Conservation (phyloP, 2,329 filamentous ascomycete species). For the Calonectria honghensis region DNA sequence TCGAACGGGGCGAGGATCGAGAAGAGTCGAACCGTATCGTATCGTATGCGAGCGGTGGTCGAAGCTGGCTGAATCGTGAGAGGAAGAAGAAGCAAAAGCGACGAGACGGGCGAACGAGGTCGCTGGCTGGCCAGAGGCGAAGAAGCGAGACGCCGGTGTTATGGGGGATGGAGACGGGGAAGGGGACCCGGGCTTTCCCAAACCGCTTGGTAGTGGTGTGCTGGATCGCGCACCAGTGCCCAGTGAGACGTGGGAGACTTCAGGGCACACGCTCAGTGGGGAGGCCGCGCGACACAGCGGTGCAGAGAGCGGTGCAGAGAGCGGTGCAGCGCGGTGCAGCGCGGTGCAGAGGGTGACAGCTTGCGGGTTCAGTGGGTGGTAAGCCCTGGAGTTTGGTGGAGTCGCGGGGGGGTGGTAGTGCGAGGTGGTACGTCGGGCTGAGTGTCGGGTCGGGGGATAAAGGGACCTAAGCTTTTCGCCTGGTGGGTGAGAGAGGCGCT, state of each 20-base stretch:
- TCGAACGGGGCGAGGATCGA: slow-evolving; percentile 46
- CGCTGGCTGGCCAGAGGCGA: slow-evolving; percentile 36
- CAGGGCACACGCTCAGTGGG: slow-evolving; percentile 34
- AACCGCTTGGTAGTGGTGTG: slow-evolving; percentile 43
- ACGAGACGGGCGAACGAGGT: slow-evolving; percentile 39
- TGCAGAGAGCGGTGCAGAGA: slow-evolving; percentile 4
- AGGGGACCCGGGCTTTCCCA: slow-evolving; percentile 42
- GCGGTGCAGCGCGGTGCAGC: slow-evolving; percentile 20
- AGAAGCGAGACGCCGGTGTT: slow-evolving; percentile 37
- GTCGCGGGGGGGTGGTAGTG: slow-evolving; percentile 21
- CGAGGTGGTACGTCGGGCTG: slow-evolving; percentile 34
- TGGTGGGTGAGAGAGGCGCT: slow-evolving; percentile 22
- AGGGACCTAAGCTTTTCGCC: slow-evolving; percentile 28
- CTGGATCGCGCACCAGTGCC: slow-evolving; percentile 22
- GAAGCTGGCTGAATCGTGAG: slow-evolving; percentile 38
- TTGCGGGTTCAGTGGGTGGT: slow-evolving; percentile 31
- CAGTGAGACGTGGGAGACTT: slow-evolving; percentile 31
- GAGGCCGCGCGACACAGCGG: slow-evolving; percentile 27
- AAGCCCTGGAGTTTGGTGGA: slow-evolving; percentile 39
- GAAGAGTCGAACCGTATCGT: slow-evolving; percentile 37
- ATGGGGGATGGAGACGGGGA: slow-evolving; percentile 38
- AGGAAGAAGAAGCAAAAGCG: slow-evolving; percentile 45
- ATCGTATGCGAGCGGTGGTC: slow-evolving; percentile 40
- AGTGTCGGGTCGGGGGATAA: slow-evolving; percentile 22
- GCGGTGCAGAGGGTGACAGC: slow-evolving; percentile 29